These are phyloP conservation scores for Neovahlkampfia damariscottae DNA, from an alignment of 78 protist species.

Conservation along the genomic window DNA sequence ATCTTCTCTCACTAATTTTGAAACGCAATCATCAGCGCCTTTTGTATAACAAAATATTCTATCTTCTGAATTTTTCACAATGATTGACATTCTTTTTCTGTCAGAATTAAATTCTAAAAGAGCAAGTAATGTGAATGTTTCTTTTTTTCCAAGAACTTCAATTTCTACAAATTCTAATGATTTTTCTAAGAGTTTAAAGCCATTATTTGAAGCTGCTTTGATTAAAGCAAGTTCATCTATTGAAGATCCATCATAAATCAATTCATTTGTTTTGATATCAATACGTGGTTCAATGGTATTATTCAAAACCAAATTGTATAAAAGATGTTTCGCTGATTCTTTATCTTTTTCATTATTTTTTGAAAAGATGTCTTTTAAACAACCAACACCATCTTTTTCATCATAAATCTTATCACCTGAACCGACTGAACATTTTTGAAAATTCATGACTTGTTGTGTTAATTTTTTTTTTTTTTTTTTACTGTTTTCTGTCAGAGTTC, in stretches of 20 bases:
- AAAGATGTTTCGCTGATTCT: background rate
- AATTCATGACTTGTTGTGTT: constrained; percentile 32
- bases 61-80: background rate
- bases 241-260: constrained; percentile 13
- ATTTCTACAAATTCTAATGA: background rate
- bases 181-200: background rate
- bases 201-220: constrained; percentile 16
- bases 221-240: constrained; percentile 59
- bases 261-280: background rate
- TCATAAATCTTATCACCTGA: background rate
- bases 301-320: too few species aligned
- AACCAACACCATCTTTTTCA: background rate
- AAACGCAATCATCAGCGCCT: constrained; percentile 59
- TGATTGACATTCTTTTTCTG: constrained; percentile 30
- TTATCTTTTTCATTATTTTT: background rate
- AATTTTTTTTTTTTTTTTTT: constrained; percentile 43
- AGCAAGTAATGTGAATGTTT: background rate
- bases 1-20: background rate
- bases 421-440: constrained; percentile 4
- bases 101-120: constrained; percentile 8
- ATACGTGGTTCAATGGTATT: background rate
- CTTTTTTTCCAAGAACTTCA: constrained; percentile 19
- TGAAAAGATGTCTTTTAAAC: background rate
- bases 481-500: constrained; percentile 29
- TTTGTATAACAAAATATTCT: constrained; percentile 32